Evolutionary conservation across 768 basidiomycete genomes (phyloP), one percentile per base, ranked within the genome.

Genomic region (Pisolithus marmoratus): DNA sequence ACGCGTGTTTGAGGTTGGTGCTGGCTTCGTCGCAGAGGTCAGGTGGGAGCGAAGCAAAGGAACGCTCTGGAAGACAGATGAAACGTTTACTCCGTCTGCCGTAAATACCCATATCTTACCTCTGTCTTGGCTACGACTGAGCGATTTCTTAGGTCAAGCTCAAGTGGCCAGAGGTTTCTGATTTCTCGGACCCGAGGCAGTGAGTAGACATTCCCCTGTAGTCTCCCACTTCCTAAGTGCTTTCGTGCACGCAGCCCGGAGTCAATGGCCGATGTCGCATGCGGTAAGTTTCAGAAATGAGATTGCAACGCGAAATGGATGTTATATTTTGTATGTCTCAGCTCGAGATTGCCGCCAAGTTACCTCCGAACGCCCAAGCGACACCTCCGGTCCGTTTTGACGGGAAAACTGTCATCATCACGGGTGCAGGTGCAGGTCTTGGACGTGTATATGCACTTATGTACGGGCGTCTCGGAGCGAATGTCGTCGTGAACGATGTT

Each of bases 401-500:
- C 54, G 87, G 84, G 15, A 86, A 97, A 73, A 95, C 93, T 11
- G 90, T 89, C 53, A 84, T 99, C 60, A 79, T 98, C 59, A 98
- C 96, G 2, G 96, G 95, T 37, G 90, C 94, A 7, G 95, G 95
- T 38, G 91, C 88, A 24, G 96, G 95, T 48, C 83, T 99, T 27
- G 96, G 96, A 17, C 84, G 96, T 26, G 81, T 82, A 2, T 96
- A 98, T 63, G 90, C 96, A 0, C 77, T 87, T 40, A 90, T 97
- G 89, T 98, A 87, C 63, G 90, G 80, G 23, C 83, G 80, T 49
- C 82, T 94, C 8, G 95, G 96, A n/a, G 95, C 93, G 9, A 96
- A 96, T 60, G 90, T 99, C 29, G 89, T 98, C 42, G 83, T 98
- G 40, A 99, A 98, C 65, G 96, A 99, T 62, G 85, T 97, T 44